Base-by-base conservation (phyloP, 2,329 filamentous ascomycete species). In the Ilyonectria sp. region DNA sequence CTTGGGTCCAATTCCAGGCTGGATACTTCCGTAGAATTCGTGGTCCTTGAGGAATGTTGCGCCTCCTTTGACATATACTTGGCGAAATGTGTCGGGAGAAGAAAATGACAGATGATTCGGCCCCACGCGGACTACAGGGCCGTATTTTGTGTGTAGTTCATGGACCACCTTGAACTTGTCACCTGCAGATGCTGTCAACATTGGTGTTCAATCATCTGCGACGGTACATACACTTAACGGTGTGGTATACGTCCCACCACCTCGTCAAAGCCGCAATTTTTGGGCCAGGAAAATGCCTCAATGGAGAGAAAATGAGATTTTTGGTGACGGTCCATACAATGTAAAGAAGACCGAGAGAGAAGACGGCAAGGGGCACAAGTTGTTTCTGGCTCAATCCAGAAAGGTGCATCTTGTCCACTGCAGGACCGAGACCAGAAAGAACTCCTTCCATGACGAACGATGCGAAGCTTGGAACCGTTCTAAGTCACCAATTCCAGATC, bases 181-280 rank as follows among this genome's bases (percentile, higher is more conserved):
- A 9, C 40, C 40, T 44, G 40, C 4, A 44, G 40, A 6, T n/a
- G 40, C 40, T 17, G 40, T 44, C 17, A 44, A n/a, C 7, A 8
- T 44, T 44, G 21, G 2, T 44, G 4, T 44, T 44, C 40, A 9
- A 9, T 44, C 40, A n/a, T 6, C 9, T 44, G 6, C 6, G 40
- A 44, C n/a, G 17, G 40, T n/a, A 44, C 40, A 44, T 44, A 44
- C 40, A 44, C 40, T 44, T 44, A n/a, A 44, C 40, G 8, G 40
- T 44, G 40, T 44, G 40, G 40, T 44, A 44, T 44, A 44, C 17
- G 40, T 44, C 40, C 40, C 40, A 44, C 40, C 40, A 44, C 40
- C 40, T 44, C 6, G 40, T 44, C 40, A 44, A 19, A 44, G 40
- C n/a, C 17, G 40, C 8, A 44, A 44, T 19, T 21, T 44, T 44